Conservation (phyloP, 2,329 filamentous ascomycete genomes). For the Cercospora sesami region DNA sequence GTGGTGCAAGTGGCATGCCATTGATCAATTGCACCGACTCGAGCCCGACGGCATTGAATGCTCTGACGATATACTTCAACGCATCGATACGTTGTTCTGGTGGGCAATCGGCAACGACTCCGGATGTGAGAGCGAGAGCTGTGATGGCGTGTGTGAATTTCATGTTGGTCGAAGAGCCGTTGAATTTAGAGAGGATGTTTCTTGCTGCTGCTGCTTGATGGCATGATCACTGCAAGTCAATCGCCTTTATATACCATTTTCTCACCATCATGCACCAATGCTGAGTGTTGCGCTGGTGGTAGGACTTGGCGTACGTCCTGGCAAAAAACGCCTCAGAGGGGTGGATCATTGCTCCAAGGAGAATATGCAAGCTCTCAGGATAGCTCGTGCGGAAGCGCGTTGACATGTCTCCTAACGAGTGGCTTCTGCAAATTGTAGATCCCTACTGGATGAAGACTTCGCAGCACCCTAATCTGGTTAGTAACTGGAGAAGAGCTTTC, state of each 20-base stretch:
- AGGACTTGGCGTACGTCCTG: neutral
- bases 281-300: neutral
- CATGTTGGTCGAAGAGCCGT: neutral
- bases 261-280: neutral
- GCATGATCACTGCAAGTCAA: neutral
- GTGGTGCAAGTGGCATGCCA: conserved; percentile 4
- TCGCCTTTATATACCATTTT: neutral
- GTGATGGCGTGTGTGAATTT: neutral
- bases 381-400: neutral
- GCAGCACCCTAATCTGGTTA: neutral
- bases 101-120: neutral
- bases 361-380: neutral
- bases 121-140: neutral
- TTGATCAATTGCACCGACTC: neutral
- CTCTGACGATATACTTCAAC: conserved; percentile 6
- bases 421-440: neutral
- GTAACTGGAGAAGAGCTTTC: neutral
- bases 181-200: neutral
- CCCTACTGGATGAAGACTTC: neutral
- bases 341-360: neutral
- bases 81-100: neutral
- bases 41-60: conserved; percentile 6
- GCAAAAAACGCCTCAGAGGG: neutral
- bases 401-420: neutral
- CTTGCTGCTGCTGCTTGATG: neutral